phyloP scores from a whole-genome alignment of 768 basidiomycete species.

The Daedaleopsis sinensis region DNA sequence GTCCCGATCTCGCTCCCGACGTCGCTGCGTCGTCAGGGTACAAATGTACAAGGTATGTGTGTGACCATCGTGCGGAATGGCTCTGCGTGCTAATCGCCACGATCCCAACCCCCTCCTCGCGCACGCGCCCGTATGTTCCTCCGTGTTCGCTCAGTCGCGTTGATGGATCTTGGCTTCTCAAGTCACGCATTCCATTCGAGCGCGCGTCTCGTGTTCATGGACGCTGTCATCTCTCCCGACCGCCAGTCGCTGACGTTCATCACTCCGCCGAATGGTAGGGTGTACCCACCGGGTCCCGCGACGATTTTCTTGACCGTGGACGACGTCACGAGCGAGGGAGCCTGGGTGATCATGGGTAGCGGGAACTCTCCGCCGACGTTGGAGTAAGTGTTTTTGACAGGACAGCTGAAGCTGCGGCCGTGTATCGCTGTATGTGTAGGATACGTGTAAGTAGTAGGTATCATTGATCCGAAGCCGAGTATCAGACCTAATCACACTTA shows the following conservation, averaged over 20 bases:
- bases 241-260: slow-evolving; percentile 53
- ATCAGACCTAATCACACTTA: no score
- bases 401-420: not conserved
- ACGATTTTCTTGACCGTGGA: slow-evolving; percentile 69
- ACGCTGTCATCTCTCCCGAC: slow-evolving; percentile 45
- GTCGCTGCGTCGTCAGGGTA: slow-evolving; percentile 33
- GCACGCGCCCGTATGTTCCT: no score
- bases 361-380: slow-evolving; percentile 65
- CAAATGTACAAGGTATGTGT: slow-evolving; percentile 50
- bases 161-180: slow-evolving; percentile 82
- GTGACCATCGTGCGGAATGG: not conserved
- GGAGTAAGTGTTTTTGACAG: slow-evolving; percentile 34
- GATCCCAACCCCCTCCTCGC: no score
- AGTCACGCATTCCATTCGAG: slow-evolving; percentile 80
- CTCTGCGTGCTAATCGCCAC: not conserved
- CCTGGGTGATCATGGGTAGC: slow-evolving; percentile 69
- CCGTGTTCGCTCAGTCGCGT: slow-evolving; percentile 47
- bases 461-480: no score
- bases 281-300: slow-evolving; percentile 86
- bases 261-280: slow-evolving; percentile 61
- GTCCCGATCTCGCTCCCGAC: slow-evolving; percentile 46
- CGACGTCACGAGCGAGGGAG: slow-evolving; percentile 64
- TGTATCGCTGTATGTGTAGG: no score
- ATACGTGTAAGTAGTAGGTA: no score
- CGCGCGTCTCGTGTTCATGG: slow-evolving; percentile 71